Conservation (phyloP, 176 grass and related monocot species). For the Poa annua region DNA sequence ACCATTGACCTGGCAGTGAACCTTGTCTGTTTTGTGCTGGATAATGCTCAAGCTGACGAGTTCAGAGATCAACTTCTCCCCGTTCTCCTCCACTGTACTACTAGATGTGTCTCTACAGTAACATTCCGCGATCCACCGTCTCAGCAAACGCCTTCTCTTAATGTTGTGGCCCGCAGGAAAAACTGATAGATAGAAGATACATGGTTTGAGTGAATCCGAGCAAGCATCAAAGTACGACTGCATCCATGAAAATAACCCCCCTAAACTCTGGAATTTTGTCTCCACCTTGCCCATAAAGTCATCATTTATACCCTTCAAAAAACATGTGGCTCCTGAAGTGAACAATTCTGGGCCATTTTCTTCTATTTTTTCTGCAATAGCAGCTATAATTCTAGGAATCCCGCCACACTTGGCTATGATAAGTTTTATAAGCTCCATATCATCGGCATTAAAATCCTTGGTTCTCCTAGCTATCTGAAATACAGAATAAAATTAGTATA, state of each 20-base stretch:
- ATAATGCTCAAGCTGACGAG: background rate
- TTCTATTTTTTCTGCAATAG: background rate
- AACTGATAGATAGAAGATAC: background rate
- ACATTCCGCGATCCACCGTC: background rate
- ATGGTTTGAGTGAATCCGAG: background rate
- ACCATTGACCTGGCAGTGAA: background rate
- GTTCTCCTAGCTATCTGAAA: background rate
- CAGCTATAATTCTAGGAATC: background rate
- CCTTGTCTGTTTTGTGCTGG: background rate
- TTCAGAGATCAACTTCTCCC: background rate
- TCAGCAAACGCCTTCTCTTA: background rate
- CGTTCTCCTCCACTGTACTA: background rate
- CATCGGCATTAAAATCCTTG: background rate
- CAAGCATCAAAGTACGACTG: constrained; percentile 17
- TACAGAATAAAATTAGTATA: background rate
- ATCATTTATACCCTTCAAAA: background rate
- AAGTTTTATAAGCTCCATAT: background rate
- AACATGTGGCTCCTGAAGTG: background rate
- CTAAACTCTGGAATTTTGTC: background rate
- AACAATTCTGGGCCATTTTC: background rate
- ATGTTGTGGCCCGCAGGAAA: background rate
- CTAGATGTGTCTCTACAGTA: background rate
- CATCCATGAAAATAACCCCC: background rate
- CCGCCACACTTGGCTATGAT: background rate
- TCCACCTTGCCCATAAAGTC: background rate